Conservation (phyloP, 2,329 filamentous ascomycete genomes). For the Penicillium sp. region DNA sequence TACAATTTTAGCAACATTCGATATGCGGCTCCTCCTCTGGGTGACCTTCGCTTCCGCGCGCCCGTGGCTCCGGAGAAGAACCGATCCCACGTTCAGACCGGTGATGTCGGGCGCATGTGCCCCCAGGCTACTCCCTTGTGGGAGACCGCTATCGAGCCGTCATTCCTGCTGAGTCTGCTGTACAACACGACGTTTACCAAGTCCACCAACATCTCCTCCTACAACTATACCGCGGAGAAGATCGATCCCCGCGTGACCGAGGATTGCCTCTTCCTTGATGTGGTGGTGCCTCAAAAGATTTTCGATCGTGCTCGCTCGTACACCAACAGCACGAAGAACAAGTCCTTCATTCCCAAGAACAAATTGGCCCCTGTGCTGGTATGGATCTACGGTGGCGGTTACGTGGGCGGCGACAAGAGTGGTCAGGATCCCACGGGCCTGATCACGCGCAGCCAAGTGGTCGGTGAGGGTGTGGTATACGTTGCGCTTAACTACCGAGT, state of each 20-base stretch:
- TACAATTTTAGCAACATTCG: constrained; percentile 55
- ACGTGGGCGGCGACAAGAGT: constrained; percentile 36
- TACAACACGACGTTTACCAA: constrained; percentile 10
- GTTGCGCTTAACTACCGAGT: constrained; percentile 46
- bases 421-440: constrained; percentile 34
- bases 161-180: constrained; percentile 16
- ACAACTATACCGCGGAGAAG: constrained; percentile 11
- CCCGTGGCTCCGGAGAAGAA: constrained; percentile 42
- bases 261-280: constrained; percentile 36
- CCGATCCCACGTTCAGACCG: constrained; percentile 43
- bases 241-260: constrained; percentile 27
- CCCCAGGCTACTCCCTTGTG: constrained; percentile 44
- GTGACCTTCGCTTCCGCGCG: constrained; percentile 46
- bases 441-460: constrained; percentile 37
- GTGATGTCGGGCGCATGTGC: constrained; percentile 40
- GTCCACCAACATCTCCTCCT: constrained; percentile 20
- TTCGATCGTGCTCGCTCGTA: constrained; percentile 22
- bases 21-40: constrained; percentile 50
- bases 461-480: constrained; percentile 39
- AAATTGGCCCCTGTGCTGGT: constrained; percentile 30
- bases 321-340: constrained; percentile 11
- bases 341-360: constrained; percentile 3
- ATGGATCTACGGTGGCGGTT: constrained; percentile 49
- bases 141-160: constrained; percentile 23
- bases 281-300: constrained; percentile 29